Percentiles rank a stretch among this genome's conserved stretches.
Conservation (phyloP, 2,329 filamentous ascomycete species). For the Scleromitrula shiraiana region DNA sequence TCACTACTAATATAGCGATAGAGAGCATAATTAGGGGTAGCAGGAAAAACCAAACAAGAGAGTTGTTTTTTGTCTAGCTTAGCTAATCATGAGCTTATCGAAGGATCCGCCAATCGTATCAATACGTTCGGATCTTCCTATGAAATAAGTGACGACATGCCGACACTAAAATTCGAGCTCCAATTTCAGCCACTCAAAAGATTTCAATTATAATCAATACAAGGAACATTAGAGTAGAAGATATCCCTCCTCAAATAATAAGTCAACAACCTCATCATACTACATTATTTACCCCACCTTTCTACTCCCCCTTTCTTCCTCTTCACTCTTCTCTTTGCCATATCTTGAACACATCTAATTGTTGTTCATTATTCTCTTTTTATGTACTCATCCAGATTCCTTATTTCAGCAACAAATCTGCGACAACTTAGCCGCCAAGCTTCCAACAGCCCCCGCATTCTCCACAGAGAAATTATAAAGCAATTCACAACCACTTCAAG, state of each 20-base stretch:
- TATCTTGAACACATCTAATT: no score
- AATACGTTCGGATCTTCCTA: background rate
- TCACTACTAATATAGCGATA: no score
- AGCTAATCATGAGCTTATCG: background rate
- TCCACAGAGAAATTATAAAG: background rate
- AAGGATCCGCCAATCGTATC: background rate
- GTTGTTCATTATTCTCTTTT: background rate
- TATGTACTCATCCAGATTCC: constrained; percentile 5
- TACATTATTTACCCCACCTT: background rate
- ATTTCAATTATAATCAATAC: background rate
- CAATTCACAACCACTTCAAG: constrained; percentile 14
- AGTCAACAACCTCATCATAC: constrained; percentile 2
- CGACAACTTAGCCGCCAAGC: constrained; percentile 8
- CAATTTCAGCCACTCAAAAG: background rate
- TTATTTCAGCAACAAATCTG: background rate
- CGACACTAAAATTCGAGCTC: constrained; percentile 11
- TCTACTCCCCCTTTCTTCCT: background rate
- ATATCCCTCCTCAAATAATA: background rate
- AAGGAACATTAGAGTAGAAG: no score
- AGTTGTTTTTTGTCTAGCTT: background rate
- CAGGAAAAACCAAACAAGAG: background rate
- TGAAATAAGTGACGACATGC: background rate
- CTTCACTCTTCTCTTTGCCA: background rate
- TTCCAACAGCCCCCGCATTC: constrained; percentile 12
- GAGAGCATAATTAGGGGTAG: background rate